A percentile compares a stretch with the other conserved stretches of the same genome.
These are phyloP conservation scores for Talaromyces sp. DNA, from an alignment of 2,329 filamentous ascomycete genomes.

Conservation along the genomic window DNA sequence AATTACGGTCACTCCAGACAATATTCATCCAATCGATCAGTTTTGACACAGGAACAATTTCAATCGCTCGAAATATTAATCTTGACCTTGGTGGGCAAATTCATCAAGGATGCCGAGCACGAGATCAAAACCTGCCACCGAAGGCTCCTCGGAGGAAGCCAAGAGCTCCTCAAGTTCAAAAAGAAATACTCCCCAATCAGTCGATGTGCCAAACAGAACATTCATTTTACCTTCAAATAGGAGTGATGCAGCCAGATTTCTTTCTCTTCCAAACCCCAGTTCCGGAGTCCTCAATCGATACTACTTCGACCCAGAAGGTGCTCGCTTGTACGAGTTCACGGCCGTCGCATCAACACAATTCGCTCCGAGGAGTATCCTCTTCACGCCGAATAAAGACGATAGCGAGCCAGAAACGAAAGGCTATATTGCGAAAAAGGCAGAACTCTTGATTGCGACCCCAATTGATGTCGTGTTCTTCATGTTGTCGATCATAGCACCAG, in stretches of 20 bases:
- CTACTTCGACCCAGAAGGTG: slow-evolving; percentile 53
- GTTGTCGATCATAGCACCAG: slow-evolving; percentile 64
- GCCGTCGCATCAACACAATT: slow-evolving; percentile 51
- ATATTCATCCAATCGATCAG: not conserved
- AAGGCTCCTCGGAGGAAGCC: not conserved
- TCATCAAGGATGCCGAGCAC: slow-evolving; percentile 20
- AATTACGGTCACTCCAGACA: not conserved
- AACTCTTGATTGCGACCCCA: slow-evolving; percentile 78
- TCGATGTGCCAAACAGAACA: slow-evolving; percentile 43
- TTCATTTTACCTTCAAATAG: slow-evolving; percentile 57
- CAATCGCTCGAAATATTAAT: not conserved
- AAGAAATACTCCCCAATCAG: slow-evolving; percentile 22
- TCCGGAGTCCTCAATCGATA: slow-evolving; percentile 51
- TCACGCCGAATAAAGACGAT: slow-evolving; percentile 35
- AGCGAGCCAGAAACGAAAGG: slow-evolving; percentile 31
- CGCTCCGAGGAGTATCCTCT: slow-evolving; percentile 54
- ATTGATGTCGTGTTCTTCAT: slow-evolving; percentile 83
- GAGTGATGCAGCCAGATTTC: slow-evolving; percentile 53
- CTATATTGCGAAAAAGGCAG: slow-evolving; percentile 63
- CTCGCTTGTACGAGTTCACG: slow-evolving; percentile 61
- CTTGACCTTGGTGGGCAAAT: not conserved
- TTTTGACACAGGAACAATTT: not conserved
- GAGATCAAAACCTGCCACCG: slow-evolving; percentile 24
- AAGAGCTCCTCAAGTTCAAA: slow-evolving; percentile 22
- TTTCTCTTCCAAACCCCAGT: slow-evolving; percentile 55